Evolutionary conservation across 2,329 filamentous ascomycete genomes (phyloP), one percentile per base, ranked within the genome.

Genomic region (Onygenales sp.): DNA sequence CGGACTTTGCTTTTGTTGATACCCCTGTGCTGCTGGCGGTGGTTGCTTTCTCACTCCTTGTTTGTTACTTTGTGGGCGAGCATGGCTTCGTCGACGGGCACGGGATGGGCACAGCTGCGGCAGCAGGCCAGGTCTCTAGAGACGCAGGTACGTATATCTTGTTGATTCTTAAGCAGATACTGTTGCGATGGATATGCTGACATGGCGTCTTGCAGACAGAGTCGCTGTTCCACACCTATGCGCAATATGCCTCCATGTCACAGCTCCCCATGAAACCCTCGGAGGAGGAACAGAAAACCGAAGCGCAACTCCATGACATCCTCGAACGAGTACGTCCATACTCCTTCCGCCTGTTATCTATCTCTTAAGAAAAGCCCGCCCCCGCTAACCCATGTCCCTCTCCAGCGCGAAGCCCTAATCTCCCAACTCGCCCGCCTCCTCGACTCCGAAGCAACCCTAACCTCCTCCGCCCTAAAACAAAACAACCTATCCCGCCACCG

Each of bases 391-490:
- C 44, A 55, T 45, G 13, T 27, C n/a, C 9, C 32, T 51, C 13
- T 50, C 11, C 67, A 95, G 89, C 86, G 93, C 66, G 89, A 95
- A 67, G 76, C 79, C 44, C 81, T 93, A 51, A 84, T 97, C 66
- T 74, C 78, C 55, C 89, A 96, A 71, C 86, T 98, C 54, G 77
- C 84, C 60, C 88, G 92, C 55, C 84, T 96, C 52, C 87, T 97
- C 61, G 92, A 97, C 75, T 95, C 91, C 54, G 92, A 97, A 78
- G 83, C 90, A 21, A 79, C 85, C 53, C 82, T 94, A 55, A 89
- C 87, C 50, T 85, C 90, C 44, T 97, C 92, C 39, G 90, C 91
- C 53, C 81, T 95, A n/a, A 97, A 97, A 73, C 91, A 95, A 66
- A 95, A 92, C 75, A 96, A 97, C 69, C 84, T 98, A 39, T 80